Evolutionary conservation across 192 early-diverging fungal species (phyloP), one percentile per base, ranked within the genome.

Genomic region (Paraglomus occultum): DNA sequence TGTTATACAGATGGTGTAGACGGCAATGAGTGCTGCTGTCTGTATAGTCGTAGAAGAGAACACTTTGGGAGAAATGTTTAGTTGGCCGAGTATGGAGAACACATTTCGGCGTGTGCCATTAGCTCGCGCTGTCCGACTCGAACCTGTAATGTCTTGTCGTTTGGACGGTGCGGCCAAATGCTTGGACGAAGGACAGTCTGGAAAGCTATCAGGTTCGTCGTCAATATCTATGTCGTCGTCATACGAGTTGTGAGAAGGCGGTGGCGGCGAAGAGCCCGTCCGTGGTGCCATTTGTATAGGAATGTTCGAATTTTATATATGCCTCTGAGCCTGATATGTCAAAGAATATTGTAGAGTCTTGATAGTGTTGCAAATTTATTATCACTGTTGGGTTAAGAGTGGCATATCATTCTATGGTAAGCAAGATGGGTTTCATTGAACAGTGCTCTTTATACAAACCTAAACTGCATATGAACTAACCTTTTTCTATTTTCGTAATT

Each of bases 1-100:
- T 17, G 67, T 70, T 59, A 70, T 59, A 31, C 67, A 70, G 14
- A 70, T 59, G 1, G 54, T 59, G 12, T 70, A 70, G 46, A 70
- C 12, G 20, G 59, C 12, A 44, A 70, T 22, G 23, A 70, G 20
- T 6, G 67, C 31, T 31, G 50, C n/a, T 6, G 18, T 8, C 59
- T 70, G 42, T 59, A 70, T 57, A 40, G 46, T 31, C 5, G 67
- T 40, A 7, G 67, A 70, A 20, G 54, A 49, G 12, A 70, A 23
- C 11, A 70, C 44, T 46, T 17, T 39, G n/a, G 45, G n/a, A 59
- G 67, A 57, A 39, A 70, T 11, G 18, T 58, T 23, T n/a, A 59
- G n/a, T 8, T 53, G 54, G 15, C 22, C 45, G 57, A 55, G 53
- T 45, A 55, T 31, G 5, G 53, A 43, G 15, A 68, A 55, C 23